Evolutionary conservation across 345 rosid genomes (phyloP).

Genomic region (Viola odorata): DNA sequence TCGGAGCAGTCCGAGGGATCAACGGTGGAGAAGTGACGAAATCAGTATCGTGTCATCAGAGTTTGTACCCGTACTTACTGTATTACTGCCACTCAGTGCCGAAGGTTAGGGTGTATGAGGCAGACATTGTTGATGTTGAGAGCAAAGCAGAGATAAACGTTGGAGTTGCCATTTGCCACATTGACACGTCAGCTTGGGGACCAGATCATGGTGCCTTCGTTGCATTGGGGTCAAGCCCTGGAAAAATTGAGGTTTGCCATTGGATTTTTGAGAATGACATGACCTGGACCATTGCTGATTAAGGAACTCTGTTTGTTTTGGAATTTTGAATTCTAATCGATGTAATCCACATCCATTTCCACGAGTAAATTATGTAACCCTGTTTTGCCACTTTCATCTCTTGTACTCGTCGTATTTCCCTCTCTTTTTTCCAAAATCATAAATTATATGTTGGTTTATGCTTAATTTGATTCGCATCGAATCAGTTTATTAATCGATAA

Average conservation of each 20-base stretch:
- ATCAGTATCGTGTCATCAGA: constrained; percentile 31
- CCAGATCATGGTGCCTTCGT: constrained; percentile 25
- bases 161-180: constrained; percentile 28
- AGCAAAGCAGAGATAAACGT: constrained; percentile 11
- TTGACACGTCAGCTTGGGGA: constrained; percentile 31
- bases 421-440: too few species aligned
- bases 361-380: background rate
- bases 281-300: constrained; percentile 25
- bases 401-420: too few species aligned
- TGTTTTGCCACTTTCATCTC: too few species aligned
- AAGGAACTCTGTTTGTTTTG: background rate
- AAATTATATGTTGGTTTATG: too few species aligned
- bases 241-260: constrained; percentile 28
- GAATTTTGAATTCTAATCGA: too few species aligned
- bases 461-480: too few species aligned
- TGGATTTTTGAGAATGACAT: constrained; percentile 34
- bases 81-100: constrained; percentile 34
- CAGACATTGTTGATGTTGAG: constrained; percentile 17
- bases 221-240: constrained; percentile 24
- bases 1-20: constrained; percentile 18
- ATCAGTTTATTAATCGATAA: too few species aligned
- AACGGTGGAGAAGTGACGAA: constrained; percentile 25
- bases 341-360: too few species aligned
- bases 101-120: constrained; percentile 24
- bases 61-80: constrained; percentile 25